phyloP scores from a whole-genome alignment of 495 filamentous ascomycete genomes.

The Podospora comata region DNA sequence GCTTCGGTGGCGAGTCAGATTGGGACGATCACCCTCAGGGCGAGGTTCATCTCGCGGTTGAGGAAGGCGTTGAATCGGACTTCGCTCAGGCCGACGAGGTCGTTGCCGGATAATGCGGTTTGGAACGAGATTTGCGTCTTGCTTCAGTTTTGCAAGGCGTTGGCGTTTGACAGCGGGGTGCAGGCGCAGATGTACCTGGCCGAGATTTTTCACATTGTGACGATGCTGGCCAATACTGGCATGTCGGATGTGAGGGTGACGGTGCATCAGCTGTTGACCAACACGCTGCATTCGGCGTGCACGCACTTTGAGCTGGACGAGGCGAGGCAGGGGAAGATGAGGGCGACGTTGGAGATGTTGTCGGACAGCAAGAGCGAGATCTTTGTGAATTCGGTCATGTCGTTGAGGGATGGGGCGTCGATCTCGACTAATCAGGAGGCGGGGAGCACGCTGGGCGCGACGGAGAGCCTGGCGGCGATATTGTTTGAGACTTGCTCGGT shows the following conservation, averaged over 20 bases:
- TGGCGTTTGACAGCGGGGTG: constrained; percentile 62
- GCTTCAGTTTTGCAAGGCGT: constrained; percentile 58
- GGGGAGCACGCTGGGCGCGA: constrained; percentile 46
- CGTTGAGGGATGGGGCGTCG: constrained; percentile 42
- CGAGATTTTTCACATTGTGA: constrained; percentile 64
- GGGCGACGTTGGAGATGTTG: constrained; percentile 50
- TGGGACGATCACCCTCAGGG: constrained; percentile 58
- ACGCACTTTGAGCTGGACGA: constrained; percentile 60
- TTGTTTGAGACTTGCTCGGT: constrained; percentile 59
- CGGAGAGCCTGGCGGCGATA: constrained; percentile 52
- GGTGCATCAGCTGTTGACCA: constrained; percentile 59
- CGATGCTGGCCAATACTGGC: constrained; percentile 63
- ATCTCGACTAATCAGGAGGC: constrained; percentile 48
- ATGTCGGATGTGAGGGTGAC: constrained; percentile 50
- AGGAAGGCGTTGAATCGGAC: constrained; percentile 62
- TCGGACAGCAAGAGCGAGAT: constrained; percentile 53
- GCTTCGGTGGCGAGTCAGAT: constrained; percentile 58
- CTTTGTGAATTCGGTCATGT: constrained; percentile 39
- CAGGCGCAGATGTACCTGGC: constrained; percentile 62
- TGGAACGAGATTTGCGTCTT: constrained; percentile 64
- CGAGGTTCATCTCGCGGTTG: constrained; percentile 58
- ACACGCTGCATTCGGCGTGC: constrained; percentile 62
- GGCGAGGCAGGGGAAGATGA: constrained; percentile 49
- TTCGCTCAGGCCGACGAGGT: constrained; percentile 58
- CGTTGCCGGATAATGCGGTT: constrained; percentile 59